Evolutionary conservation across 768 basidiomycete species (phyloP).

Genomic region (Mrakia hoshinonis): DNA sequence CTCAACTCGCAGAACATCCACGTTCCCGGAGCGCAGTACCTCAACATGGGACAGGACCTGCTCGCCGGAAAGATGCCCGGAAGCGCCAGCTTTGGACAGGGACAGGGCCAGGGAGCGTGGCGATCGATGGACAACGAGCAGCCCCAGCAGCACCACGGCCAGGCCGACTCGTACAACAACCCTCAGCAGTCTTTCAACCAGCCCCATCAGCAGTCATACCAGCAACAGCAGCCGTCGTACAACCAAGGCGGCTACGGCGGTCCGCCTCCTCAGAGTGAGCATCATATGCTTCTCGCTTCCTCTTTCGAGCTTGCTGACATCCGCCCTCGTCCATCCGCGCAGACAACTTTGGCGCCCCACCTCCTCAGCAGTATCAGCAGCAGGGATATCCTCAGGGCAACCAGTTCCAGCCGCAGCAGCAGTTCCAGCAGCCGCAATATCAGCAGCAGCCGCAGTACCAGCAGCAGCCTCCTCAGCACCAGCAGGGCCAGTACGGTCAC

Average conservation of each 20-base stretch:
- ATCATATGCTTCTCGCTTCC: too few species aligned
- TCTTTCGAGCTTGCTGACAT: too few species aligned
- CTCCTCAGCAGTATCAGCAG: too few species aligned
- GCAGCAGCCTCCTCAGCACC: not conserved
- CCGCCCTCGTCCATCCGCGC: too few species aligned
- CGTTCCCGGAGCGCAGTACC: constrained; percentile 27
- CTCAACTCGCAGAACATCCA: constrained; percentile 24
- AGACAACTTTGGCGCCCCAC: too few species aligned
- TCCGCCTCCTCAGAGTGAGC: too few species aligned
- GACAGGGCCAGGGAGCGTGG: constrained; percentile 14
- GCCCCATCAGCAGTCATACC: not conserved
- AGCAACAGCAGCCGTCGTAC: constrained; percentile 5
- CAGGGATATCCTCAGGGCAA: too few species aligned
- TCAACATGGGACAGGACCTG: constrained; percentile 28
- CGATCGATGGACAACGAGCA: constrained; percentile 10
- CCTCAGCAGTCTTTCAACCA: not conserved
- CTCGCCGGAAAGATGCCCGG: constrained; percentile 27
- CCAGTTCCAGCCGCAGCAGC: too few species aligned
- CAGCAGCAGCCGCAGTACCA: not conserved
- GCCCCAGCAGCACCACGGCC: constrained; percentile 10
- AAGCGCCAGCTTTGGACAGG: constrained; percentile 17
- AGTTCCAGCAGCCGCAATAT: too few species aligned
- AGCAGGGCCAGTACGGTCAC: not conserved
- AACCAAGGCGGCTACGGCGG: too few species aligned
- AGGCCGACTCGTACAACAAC: not conserved